A percentile compares a stretch with the other conserved stretches of the same genome.
These are phyloP conservation scores for Seiridium unicorne DNA, from an alignment of 2,329 filamentous ascomycete genomes.

Conservation along the genomic window DNA sequence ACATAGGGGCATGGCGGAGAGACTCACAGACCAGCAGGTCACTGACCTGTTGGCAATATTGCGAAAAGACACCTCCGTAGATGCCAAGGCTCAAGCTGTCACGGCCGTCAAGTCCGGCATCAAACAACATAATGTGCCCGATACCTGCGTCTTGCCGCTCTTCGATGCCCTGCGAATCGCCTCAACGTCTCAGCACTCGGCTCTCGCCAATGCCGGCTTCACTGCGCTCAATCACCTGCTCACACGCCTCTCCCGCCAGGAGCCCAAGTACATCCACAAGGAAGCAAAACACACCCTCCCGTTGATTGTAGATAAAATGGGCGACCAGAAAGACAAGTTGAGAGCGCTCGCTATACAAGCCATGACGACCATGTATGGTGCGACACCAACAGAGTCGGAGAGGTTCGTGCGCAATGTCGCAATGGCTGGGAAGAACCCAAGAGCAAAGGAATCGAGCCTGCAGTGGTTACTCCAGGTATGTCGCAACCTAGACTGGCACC, in stretches of 20 bases:
- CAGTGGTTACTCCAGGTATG: slow-evolving; percentile 77
- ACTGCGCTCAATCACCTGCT: slow-evolving; percentile 85
- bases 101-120: slow-evolving; percentile 80
- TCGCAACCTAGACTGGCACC: not conserved
- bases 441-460: slow-evolving; percentile 82
- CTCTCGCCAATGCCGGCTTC: slow-evolving; percentile 79
- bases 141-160: slow-evolving; percentile 66
- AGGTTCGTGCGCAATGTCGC: slow-evolving; percentile 74
- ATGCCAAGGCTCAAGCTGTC: slow-evolving; percentile 69
- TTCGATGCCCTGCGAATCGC: slow-evolving; percentile 81
- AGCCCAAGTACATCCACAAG: slow-evolving; percentile 69
- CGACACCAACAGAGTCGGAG: slow-evolving; percentile 73
- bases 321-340: slow-evolving; percentile 84
- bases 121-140: slow-evolving; percentile 89
- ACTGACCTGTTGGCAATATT: slow-evolving; percentile 51
- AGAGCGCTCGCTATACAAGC: slow-evolving; percentile 72
- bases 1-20: slow-evolving; percentile 47
- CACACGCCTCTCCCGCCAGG: slow-evolving; percentile 82
- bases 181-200: slow-evolving; percentile 72
- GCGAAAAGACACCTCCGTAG: slow-evolving; percentile 63
- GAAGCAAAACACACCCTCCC: slow-evolving; percentile 71
- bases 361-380: slow-evolving; percentile 73
- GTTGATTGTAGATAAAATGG: slow-evolving; percentile 78
- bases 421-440: slow-evolving; percentile 75
- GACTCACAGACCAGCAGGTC: slow-evolving; percentile 59